Evolutionary conservation across 495 filamentous ascomycete genomes (phyloP), one percentile per base, ranked within the genome.

Genomic region (Annulohypoxylon stygium): DNA sequence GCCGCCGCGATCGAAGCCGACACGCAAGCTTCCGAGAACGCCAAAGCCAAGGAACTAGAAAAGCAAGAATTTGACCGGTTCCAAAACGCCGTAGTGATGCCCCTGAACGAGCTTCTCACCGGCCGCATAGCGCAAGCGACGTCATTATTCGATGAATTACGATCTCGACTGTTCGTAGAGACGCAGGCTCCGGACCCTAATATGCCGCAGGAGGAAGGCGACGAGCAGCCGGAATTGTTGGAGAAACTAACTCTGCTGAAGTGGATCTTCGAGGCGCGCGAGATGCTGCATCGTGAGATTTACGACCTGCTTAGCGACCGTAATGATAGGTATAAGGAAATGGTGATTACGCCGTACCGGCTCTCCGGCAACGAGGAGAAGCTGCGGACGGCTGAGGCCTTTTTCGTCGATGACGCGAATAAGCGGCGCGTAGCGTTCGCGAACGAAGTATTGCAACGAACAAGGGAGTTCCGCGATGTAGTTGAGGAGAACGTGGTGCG

Each of bases 181-280:
- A 91, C 90, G 0, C 91, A 89, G 70, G 84, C 88, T 36, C 87
- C 87, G 11, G 89, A 90, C 62, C 93, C 93, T 2, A 93, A 96
- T 72, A 86, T 91, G 63, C 91, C 93, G 0, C 95, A 97, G 74
- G 94, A 97, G 79, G 95, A 97, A 80, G 95, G 95, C 62, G 95
- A 98, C 75, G 95, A 97, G 78, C 92, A 95, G 77, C 94, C 96
- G 0, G 97, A 98, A 81, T 85, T 98, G 0, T 85, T 98, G 1
- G 96, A 99, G 81, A 96, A 96, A 70, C 86, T 99, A 3, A 98
- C 96, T 0, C 89, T 97, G 26, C 85, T 98, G 9, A 99, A 99
- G 76, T 99, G 96, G 96, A 91, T 98, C 30, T 98, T 97, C 75
- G 96, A 99, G 75, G 92, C 92, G 5, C 90, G 95, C 5, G 97